Percentiles rank a stretch among this genome's conserved stretches.
phyloP scores from a whole-genome alignment of 1,284 basidiomycete genomes.

The Athelia psychrophila region DNA sequence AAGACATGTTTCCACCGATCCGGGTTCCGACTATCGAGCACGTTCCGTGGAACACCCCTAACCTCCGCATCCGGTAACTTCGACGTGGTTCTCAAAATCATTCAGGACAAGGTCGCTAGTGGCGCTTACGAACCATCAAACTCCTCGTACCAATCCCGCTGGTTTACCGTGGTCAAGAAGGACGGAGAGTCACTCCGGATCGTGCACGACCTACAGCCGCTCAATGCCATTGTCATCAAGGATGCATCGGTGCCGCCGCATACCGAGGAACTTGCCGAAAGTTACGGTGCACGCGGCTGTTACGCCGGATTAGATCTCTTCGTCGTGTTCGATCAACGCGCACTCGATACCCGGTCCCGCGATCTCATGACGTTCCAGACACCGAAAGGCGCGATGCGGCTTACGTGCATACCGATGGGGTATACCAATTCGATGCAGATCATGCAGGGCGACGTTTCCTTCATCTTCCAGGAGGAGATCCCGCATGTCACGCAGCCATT shows the following conservation, averaged over 20 bases:
- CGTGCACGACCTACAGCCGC: conserved; percentile 18
- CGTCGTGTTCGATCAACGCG: conserved; percentile 6
- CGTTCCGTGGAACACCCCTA: conserved; percentile 32
- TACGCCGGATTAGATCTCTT: conserved; percentile 13
- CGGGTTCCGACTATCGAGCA: conserved; percentile 30
- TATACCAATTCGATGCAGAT: conserved; percentile 5
- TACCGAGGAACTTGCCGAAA: conserved; percentile 14
- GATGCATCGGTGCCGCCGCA: conserved; percentile 12
- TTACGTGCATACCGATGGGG: conserved; percentile 13
- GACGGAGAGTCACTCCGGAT: conserved; percentile 28
- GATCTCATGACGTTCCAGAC: conserved; percentile 15
- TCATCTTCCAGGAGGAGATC: conserved; percentile 12
- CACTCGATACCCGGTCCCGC: conserved; percentile 4
- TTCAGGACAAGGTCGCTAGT: conserved; percentile 25
- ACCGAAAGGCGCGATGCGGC: conserved; percentile 1
- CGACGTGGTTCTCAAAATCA: conserved; percentile 27
- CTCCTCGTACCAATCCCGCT: conserved; percentile 32
- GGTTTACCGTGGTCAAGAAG: conserved; percentile 39
- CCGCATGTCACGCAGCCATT: conserved; percentile 7
- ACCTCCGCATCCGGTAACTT: conserved; percentile 34
- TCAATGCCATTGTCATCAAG: conserved; percentile 24
- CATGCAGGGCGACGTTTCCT: conserved; percentile 11
- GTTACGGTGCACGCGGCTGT: conserved; percentile 2
- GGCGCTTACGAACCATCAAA: conserved; percentile 35
- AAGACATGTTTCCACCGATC: conserved; percentile 32